Conservation (phyloP, 108 stramenopile genomes). For the Cyclotella sp. region DNA sequence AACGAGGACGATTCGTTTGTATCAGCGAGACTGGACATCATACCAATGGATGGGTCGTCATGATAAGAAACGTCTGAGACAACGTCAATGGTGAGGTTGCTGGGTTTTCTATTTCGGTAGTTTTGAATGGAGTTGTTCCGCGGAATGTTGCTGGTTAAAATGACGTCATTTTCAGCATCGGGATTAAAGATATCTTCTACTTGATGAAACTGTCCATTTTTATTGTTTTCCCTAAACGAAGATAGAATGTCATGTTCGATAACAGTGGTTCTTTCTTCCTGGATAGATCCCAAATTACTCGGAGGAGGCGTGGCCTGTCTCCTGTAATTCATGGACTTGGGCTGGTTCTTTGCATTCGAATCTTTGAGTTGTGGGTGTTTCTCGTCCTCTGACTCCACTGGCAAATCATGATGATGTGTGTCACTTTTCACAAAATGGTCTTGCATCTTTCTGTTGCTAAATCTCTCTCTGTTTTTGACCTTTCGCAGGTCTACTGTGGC, state of each 20-base stretch:
- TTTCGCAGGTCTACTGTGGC: background rate
- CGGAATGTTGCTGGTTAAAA: background rate
- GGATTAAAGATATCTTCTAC: constrained; percentile 9
- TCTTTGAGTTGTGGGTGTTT: too few species aligned
- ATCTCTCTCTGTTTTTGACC: background rate
- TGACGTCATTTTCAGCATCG: background rate
- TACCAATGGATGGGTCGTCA: constrained; percentile 34
- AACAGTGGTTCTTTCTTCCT: too few species aligned
- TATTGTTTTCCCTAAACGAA: background rate
- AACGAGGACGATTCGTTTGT: constrained; percentile 25
- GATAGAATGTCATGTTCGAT: too few species aligned
- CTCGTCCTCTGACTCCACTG: too few species aligned
- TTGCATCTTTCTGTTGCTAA: background rate
- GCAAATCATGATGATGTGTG: too few species aligned
- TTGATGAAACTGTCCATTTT: background rate
- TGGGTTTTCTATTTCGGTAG: too few species aligned
- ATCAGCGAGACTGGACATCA: constrained; percentile 26
- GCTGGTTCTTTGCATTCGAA: too few species aligned
- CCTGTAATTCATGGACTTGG: too few species aligned
- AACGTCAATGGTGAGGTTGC: constrained; percentile 15
- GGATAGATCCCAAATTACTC: too few species aligned
- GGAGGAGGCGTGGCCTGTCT: too few species aligned
- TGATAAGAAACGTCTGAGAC: constrained; percentile 36
- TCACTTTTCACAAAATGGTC: too few species aligned
- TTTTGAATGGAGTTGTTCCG: too few species aligned